Conservation (phyloP, 305 asterid species). For the Fraxinus latifolia region DNA sequence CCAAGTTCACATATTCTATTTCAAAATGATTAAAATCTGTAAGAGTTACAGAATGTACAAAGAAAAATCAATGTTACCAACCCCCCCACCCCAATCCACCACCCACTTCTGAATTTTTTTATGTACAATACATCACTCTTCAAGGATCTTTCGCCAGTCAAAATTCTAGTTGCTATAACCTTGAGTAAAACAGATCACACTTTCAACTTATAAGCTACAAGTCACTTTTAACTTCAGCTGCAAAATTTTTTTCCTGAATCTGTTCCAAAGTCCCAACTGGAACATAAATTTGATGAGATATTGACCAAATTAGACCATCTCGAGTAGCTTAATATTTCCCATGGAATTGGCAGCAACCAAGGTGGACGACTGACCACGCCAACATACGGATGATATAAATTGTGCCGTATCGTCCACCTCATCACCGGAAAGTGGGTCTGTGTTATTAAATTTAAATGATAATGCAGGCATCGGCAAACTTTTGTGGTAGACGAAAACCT, state of each 20-base stretch:
- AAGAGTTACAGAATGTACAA: slow-evolving; percentile 43
- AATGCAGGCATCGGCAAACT: slow-evolving; percentile 83
- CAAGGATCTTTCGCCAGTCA: background rate
- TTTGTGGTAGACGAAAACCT: slow-evolving; percentile 87
- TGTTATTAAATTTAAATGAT: slow-evolving; percentile 62
- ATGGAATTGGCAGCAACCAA: slow-evolving; percentile 91
- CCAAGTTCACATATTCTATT: background rate
- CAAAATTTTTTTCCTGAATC: background rate
- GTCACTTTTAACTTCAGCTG: background rate
- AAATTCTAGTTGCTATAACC: background rate
- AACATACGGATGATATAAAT: slow-evolving; percentile 90
- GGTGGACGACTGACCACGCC: slow-evolving; percentile 87
- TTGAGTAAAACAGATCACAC: background rate
- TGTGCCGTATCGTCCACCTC: slow-evolving; percentile 69
- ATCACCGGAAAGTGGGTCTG: slow-evolving; percentile 63
- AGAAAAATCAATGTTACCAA: slow-evolving; percentile 21
- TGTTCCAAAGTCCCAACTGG: background rate
- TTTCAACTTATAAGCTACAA: background rate
- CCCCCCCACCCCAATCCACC: background rate
- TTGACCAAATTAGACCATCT: slow-evolving; percentile 65
- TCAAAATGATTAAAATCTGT: background rate
- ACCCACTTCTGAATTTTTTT: background rate
- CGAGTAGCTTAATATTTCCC: slow-evolving; percentile 89
- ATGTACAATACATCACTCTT: slow-evolving; percentile 31
- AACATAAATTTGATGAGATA: background rate